Evolutionary conservation across 495 filamentous ascomycete genomes (phyloP), one percentile per base, ranked within the genome.

Genomic region (Trichoderma gamsii): DNA sequence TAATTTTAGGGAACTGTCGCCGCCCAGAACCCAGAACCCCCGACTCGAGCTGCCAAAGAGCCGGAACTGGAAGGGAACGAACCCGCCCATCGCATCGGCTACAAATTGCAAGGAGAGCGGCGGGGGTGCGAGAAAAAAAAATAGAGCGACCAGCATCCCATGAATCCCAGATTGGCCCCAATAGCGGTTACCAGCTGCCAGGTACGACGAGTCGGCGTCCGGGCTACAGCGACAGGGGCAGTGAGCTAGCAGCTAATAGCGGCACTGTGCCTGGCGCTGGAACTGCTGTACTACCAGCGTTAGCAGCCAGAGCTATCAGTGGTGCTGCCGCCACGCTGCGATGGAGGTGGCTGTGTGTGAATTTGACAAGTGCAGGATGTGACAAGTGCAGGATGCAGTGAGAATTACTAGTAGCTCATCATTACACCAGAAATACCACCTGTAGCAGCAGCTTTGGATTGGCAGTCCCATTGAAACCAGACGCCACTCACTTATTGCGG

Each of bases 171-270:
- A 56, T 23, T 11, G 51, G 18, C 56, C 56, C 56, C 56, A 27
- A 32, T 61, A 61, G 56, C 56, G 56, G 56, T 61, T 61, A 61
- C 56, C 56, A 61, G 56, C 56, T 61, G 56, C 56, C 56, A 61
- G 56, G 56, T 61, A 61, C 56, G 56, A 61, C 56, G 56, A 61
- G 56, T 61, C 56, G 56, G 56, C 56, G 56, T 61, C 5, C 25
- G 56, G 29, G 23, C 56, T 61, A 32, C 56, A 38, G 25, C 56
- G 56, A 61, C 56, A 23, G 27, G 56, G 56, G 56, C 35, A 38
- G 35, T 38, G 35, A 38, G 35, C 35, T 38, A 38, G 35, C 35
- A 38, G 35, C 35, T 38, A 38, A 38, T 38, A 38, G 35, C 35
- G 35, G 35, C 35, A 38, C 35, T 38, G 35, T 38, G 35, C 35